phyloP scores from a whole-genome alignment of 2,329 filamentous ascomycete species.

The Tolypocladium amazonense region DNA sequence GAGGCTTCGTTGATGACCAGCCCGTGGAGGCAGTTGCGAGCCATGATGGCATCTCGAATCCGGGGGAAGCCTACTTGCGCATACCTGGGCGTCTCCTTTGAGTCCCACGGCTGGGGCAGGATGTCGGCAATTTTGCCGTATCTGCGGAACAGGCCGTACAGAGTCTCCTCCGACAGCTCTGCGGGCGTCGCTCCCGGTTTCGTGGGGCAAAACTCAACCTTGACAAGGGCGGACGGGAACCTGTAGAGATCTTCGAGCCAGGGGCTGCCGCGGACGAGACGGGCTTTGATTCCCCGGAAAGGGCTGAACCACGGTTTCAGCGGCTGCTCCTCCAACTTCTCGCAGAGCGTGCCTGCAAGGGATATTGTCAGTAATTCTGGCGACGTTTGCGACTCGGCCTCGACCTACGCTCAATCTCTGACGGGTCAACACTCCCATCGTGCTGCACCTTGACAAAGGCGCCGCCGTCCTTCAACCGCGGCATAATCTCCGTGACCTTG shows the following conservation, averaged over 20 bases:
- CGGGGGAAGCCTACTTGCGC: conserved; percentile 69
- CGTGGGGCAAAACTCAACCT: conserved; percentile 74
- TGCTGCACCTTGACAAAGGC: conserved; percentile 80
- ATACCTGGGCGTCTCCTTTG: conserved; percentile 72
- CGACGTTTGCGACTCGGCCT: background rate
- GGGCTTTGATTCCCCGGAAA: conserved; percentile 58
- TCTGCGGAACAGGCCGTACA: conserved; percentile 78
- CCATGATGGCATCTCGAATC: conserved; percentile 71
- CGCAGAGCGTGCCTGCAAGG: conserved; percentile 38
- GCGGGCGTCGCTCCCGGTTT: conserved; percentile 59
- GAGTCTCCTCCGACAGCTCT: conserved; percentile 74
- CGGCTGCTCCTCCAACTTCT: conserved; percentile 56
- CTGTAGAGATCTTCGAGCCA: conserved; percentile 92
- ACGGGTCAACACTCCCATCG: conserved; percentile 23
- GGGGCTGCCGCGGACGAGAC: conserved; percentile 70
- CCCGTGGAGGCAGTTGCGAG: conserved; percentile 86
- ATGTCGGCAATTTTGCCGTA: conserved; percentile 92
- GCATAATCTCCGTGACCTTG: conserved; percentile 70
- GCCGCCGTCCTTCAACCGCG: conserved; percentile 81
- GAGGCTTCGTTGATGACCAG: conserved; percentile 57
- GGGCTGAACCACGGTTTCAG: conserved; percentile 89
- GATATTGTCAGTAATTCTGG: background rate
- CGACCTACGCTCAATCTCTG: conserved; percentile 30
- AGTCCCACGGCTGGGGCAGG: conserved; percentile 69
- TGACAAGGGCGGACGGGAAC: conserved; percentile 64